phyloP scores from a whole-genome alignment of 805 yeast genomes.

The Candida tallmaniae region DNA sequence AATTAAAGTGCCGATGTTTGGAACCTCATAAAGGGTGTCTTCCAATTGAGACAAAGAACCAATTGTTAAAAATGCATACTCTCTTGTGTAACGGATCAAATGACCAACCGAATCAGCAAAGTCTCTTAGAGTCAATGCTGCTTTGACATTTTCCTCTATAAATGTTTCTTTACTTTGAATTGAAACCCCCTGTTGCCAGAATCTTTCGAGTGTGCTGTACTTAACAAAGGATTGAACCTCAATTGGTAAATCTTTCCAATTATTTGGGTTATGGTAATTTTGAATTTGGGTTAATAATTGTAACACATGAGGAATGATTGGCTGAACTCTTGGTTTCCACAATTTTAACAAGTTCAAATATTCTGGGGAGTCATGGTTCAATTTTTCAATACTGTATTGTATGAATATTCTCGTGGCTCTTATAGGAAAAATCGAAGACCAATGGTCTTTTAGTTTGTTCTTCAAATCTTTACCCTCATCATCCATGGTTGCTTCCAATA shows the following conservation, averaged over 20 bases:
- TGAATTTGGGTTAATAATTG: constrained; percentile 87
- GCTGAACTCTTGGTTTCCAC: constrained; percentile 93
- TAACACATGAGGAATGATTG: constrained; percentile 85
- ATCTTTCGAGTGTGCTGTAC: constrained; percentile 85
- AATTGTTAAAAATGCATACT: constrained; percentile 86
- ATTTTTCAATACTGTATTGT: constrained; percentile 91
- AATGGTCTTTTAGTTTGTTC: constrained; percentile 75
- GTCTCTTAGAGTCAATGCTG: constrained; percentile 89
- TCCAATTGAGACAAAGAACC: constrained; percentile 89
- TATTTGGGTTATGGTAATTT: constrained; percentile 88
- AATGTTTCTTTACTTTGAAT: constrained; percentile 91
- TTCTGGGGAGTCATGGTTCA: constrained; percentile 73
- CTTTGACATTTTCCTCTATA: constrained; percentile 89
- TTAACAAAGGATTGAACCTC: constrained; percentile 92
- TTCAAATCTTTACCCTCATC: constrained; percentile 78
- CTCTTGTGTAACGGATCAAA: constrained; percentile 90
- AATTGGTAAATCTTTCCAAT: constrained; percentile 82
- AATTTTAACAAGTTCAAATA: constrained; percentile 63
- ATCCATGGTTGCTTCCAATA: constrained; percentile 81
- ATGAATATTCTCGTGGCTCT: constrained; percentile 92
- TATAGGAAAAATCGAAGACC: constrained; percentile 93
- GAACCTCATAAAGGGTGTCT: constrained; percentile 81
- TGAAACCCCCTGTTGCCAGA: constrained; percentile 98
- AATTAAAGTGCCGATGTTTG: constrained; percentile 67
- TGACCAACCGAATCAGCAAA: constrained; percentile 98